Base-by-base conservation (phyloP, 2,329 filamentous ascomycete genomes). In the Harringtonia lauricola region DNA sequence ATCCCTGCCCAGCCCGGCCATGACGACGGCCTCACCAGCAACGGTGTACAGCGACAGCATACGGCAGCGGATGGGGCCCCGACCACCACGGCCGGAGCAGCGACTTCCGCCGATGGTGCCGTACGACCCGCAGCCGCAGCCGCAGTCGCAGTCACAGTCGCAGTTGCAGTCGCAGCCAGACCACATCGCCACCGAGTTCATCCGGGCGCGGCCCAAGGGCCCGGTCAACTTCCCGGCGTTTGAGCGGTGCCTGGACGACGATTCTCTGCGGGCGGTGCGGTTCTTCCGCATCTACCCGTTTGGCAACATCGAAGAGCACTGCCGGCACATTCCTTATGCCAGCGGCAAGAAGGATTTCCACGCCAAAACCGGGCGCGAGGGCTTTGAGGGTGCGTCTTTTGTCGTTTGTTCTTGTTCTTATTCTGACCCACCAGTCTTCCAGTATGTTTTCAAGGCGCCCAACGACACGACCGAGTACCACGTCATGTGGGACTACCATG, bases 401-500 rank as follows among this genome's bases (percentile, higher is more conserved):
- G 17, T 24, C 18, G 30, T 14, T 6, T 33, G 28, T 31, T 33
- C 15, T 15, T 33, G 8, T 36, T 15, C 21, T 35, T 34, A 21
- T 46, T 15, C 30, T 43, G 8, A 26, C 15, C 39, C n/a, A 2
- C 6, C 49, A 92, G 86, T 87, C 22, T 89, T 89, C 59, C 79
- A 88, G 54, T 96, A 95, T 61, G 79, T 76, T 30, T 95, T 94
- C 68, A 75, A 71, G 52, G 59, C 83, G 4, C 84, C 84, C 0
- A 77, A 71, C 12, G 75, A 83, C 37, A 72, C 81, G 9, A 43
- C 30, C 49, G 70, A 75, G 42, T 89, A 83, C 59, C 77, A 76
- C 1, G 80, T 96, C 48, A 88, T 95, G 77, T 98, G 92, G 92
- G 92, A 98, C 62, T 95, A 95, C 66, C 90, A 94, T 54, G 79